These are phyloP conservation scores for Huntiella moniliformis DNA, from an alignment of 2,329 filamentous ascomycete genomes.

Conservation along the genomic window DNA sequence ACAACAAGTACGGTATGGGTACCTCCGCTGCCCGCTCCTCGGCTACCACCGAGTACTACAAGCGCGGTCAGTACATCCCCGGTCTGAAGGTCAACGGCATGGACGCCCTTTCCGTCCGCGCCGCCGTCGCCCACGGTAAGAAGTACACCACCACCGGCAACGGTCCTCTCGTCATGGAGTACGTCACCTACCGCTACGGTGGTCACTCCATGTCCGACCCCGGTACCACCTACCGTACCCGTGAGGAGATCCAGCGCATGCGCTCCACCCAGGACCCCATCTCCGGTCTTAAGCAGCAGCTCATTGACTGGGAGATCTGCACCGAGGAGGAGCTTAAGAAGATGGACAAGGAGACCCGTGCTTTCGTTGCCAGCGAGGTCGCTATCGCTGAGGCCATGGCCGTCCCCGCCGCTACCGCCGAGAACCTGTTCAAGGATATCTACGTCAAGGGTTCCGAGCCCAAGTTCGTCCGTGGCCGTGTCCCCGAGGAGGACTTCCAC, in stretches of 20 bases:
- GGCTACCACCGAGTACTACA: conserved; percentile 98
- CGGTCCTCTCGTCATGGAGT: conserved; percentile 91
- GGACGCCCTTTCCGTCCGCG: conserved; percentile 96
- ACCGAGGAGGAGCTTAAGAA: conserved; percentile 89
- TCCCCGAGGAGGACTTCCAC: conserved; percentile 86
- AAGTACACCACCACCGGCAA: conserved; percentile 67
- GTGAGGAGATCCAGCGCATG: conserved; percentile 99
- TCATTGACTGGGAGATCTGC: conserved; percentile 84
- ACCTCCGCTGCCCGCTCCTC: conserved; percentile 87
- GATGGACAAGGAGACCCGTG: conserved; percentile 85
- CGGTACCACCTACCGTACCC: conserved; percentile 95
- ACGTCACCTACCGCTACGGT: conserved; percentile 97
- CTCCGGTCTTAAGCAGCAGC: conserved; percentile 92
- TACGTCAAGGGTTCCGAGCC: conserved; percentile 82
- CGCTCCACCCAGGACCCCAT: conserved; percentile 97
- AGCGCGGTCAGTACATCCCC: conserved; percentile 98
- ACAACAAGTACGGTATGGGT: conserved; percentile 99
- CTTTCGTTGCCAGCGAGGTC: conserved; percentile 74
- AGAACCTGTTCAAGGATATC: conserved; percentile 91
- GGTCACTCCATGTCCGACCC: conserved; percentile 99
- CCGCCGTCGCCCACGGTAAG: conserved; percentile 85
- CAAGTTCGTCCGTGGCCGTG: conserved; percentile 69
- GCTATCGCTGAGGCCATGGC: conserved; percentile 78
- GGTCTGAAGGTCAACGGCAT: conserved; percentile 99
- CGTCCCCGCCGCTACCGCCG: conserved; percentile 53